phyloP scores from a whole-genome alignment of 768 basidiomycete genomes.

The Leucogyrophana mollusca region DNA sequence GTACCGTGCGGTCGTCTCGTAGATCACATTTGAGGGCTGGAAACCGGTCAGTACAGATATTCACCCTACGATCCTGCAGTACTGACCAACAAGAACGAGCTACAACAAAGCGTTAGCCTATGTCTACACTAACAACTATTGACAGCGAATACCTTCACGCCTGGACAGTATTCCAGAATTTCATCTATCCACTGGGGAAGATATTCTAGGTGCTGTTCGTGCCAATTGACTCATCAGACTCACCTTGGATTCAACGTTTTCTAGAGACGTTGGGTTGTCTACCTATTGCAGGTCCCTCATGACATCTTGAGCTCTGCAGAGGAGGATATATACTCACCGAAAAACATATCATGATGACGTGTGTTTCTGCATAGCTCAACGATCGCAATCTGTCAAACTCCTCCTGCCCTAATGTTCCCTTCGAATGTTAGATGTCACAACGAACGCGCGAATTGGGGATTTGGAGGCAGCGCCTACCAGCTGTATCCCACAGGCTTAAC shows the following conservation, averaged over 20 bases:
- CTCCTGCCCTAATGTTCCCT: constrained; percentile 71
- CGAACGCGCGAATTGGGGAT: constrained; percentile 2
- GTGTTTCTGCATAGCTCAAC: constrained; percentile 94
- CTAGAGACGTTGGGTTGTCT: constrained; percentile 92
- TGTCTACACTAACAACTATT: constrained; percentile 1
- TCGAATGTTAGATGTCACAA: constrained; percentile 30
- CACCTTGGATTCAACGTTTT: constrained; percentile 94
- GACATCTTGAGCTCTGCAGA: not conserved
- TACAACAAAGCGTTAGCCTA: constrained; percentile 25
- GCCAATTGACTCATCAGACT: not conserved
- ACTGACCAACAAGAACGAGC: constrained; percentile 88
- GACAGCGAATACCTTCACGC: constrained; percentile 72
- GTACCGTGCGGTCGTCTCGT: constrained; percentile 74
- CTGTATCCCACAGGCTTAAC: constrained; percentile 96
- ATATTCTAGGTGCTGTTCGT: not conserved
- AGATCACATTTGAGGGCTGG: constrained; percentile 95
- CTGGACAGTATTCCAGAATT: constrained; percentile 89
- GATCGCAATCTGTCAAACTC: constrained; percentile 94
- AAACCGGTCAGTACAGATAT: constrained; percentile 11
- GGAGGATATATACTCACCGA: constrained; percentile 52
- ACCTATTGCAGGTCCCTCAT: constrained; percentile 45
- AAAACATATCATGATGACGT: constrained; percentile 95
- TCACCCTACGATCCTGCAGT: not conserved
- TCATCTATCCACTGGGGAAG: constrained; percentile 84
- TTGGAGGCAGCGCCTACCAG: constrained; percentile 55